Base-by-base conservation (phyloP, 2,329 filamentous ascomycete genomes). In the Arthrobotrys musiformis region DNA sequence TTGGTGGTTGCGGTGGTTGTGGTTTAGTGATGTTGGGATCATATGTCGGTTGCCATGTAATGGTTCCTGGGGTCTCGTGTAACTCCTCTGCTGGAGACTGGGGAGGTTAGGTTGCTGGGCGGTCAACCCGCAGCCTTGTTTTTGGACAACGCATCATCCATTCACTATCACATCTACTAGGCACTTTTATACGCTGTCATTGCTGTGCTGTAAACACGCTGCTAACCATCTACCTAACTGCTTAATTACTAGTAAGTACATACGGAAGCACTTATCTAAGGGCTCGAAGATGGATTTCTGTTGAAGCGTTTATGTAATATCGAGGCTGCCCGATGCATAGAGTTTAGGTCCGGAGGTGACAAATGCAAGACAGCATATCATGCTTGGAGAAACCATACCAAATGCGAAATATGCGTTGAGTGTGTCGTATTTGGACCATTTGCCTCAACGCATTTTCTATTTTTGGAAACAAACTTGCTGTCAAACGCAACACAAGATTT, bases 1-100 rank as follows among this genome's bases (percentile, higher is more conserved):
- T 76, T 58, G 44, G 64, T 42, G 24, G 24, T 60, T 22, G 60
- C 15, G 30, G 46, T n/a, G 26, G 48, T 62, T 2, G 50, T 42
- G 40, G 19, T 42, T n/a, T 35, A 35, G 24, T 50, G 46, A 40
- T 33, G 54, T 58, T 58, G 54, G 54, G 54, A 40, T 56, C n/a
- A n/a, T n/a, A n/a, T n/a, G n/a, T n/a, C n/a, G n/a, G n/a, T n/a
- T n/a, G n/a, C n/a, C n/a, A n/a, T n/a, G n/a, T n/a, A n/a, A n/a
- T n/a, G n/a, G 33, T 56, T 56, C 50, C 50, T 33, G 28, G 28
- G 48, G 48, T 42, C 40, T 42, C 40, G 40, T 42, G 48, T 28
- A 30, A 17, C 26, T 52, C 6, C 42, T 46, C 19, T n/a, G 24
- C n/a, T n/a, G 42, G 42, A 46, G n/a, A 11, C 42, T 11, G 42